Base-by-base conservation (phyloP, 225 moss, liverwort and hornwort genomes). In the Pseudoscleropodium purum region DNA sequence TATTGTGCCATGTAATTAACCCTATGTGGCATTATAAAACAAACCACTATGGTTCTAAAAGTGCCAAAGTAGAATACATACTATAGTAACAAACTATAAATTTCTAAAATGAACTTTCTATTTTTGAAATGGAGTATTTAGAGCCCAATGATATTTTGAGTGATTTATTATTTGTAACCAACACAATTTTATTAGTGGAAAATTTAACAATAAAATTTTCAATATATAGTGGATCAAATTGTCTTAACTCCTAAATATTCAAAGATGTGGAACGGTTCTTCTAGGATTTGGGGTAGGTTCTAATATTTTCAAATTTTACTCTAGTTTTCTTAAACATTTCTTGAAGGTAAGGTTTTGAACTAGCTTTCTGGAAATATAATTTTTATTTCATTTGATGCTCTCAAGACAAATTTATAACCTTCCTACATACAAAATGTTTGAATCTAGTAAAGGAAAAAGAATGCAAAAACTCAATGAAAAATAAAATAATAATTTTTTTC, bases 351-450 rank as follows among this genome's bases (percentile, higher is more conserved):
- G 11, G 4, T 47, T 19, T 11, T 47, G 6, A 7, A 47, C 2
- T 47, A 49, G 2, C 2, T 49, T 18, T 30, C 0, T 45, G 3
- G 4, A 31, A 30, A 18, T 47, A 47, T 49, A 31, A 4, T 30
- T 43, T 72, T 74, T 47, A 18, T 18, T 47, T 47, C 47, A 47
- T 18, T 47, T 75, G 30, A 18, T 47, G 41, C 4, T 4, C 0
- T 8, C 0, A 2, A 47, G 13, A 18, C 30, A 45, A 33, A 19
- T 19, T 7, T 11, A 19, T 49, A 0, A 29, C 9, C 29, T 2
- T 29, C 30, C 2, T 17, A 30, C 1, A 3, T 2, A 29, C 2
- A 29, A 17, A 45, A 45, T 73, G 6, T 10, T 27, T 1, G 2
- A 73, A 0, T 27, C 9, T 73, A 16, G 6, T 29, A 43, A 16